A percentile compares a stretch with the other conserved stretches of the same genome.
These are phyloP conservation scores for Glomus cerebriforme DNA, from an alignment of 192 early-diverging fungal species.

Conservation along the genomic window DNA sequence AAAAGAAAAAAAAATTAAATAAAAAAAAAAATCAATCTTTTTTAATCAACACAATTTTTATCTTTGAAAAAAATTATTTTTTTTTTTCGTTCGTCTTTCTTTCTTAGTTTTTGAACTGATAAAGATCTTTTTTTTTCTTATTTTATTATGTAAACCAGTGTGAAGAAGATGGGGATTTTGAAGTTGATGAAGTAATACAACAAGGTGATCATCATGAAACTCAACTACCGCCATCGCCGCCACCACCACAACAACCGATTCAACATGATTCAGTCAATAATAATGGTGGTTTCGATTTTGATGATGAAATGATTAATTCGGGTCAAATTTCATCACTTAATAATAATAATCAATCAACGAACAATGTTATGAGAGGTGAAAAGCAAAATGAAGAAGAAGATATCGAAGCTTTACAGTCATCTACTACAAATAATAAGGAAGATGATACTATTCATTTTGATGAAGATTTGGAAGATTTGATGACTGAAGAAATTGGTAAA, in stretches of 20 bases:
- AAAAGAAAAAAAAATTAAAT: background rate
- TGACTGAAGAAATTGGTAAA: background rate
- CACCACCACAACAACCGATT: background rate
- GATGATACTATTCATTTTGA: background rate
- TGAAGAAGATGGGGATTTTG: conserved; percentile 36
- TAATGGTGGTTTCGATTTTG: background rate
- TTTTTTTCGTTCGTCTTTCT: too few relatives aligned
- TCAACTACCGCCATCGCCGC: background rate
- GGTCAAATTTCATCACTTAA: conserved; percentile 3
- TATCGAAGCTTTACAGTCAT: background rate
- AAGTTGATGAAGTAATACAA: conserved; percentile 12
- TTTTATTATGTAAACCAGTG: background rate
- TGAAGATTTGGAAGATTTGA: background rate
- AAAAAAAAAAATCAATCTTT: too few relatives aligned
- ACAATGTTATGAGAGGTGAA: background rate
- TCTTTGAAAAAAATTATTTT: too few relatives aligned
- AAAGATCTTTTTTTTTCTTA: background rate
- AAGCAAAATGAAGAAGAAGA: background rate
- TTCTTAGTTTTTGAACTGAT: background rate
- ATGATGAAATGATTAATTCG: background rate
- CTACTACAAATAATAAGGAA: background rate
- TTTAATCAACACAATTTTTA: background rate
- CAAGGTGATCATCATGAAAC: background rate
- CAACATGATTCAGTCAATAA: background rate
- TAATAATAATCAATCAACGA: background rate